Evolutionary conservation across 225 moss, liverwort and hornwort genomes (phyloP), one percentile per base, ranked within the genome.

Genomic region (Thuidium tamariscinum): DNA sequence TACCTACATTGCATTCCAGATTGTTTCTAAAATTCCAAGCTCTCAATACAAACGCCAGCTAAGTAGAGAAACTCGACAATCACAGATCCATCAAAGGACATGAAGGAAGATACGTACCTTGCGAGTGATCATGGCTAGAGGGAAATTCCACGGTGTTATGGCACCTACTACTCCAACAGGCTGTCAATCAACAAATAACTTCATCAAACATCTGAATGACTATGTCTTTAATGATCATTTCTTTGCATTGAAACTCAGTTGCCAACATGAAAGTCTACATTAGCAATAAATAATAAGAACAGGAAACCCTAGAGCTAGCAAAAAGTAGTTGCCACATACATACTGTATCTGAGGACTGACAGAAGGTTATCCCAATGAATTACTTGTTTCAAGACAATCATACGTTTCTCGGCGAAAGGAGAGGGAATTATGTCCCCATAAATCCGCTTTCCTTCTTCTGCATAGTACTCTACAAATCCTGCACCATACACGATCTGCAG

Each of bases 111-210:
- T 49, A 82, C 44, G 72, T 83, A 97, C 97, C 96, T 98, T 98
- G 90, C 96, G 93, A 86, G 97, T 98, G 80, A 98, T 93, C 97
- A 98, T 98, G 48, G 96, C 96, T 27, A 95, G 86, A 57, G 97
- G 96, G 73, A 98, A 98, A 94, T 98, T 98, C 97, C 97, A 98
- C 36, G 97, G 97, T 54, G 96, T 94, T 77, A 96, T 89, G 56
- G 96, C 94, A 82, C 95, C 96, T 42, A 98, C 96, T 54, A 96
- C 97, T 77, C 97, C 97, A 80, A 98, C 69, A 51, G 97, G 95
- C 97, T 98, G 95, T 87, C 88, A 89, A 86, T 19, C 75, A 89
- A 82, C 65, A 81, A 56, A 76, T 62, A 41, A 86, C 9, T 69
- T 69, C 27, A 61, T 74, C 29, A 85, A 77, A 60, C 46, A 76